Evolutionary conservation across 2,329 filamentous ascomycete genomes (phyloP), one percentile per base, ranked within the genome.

Genomic region (Coniochaeta sp.): DNA sequence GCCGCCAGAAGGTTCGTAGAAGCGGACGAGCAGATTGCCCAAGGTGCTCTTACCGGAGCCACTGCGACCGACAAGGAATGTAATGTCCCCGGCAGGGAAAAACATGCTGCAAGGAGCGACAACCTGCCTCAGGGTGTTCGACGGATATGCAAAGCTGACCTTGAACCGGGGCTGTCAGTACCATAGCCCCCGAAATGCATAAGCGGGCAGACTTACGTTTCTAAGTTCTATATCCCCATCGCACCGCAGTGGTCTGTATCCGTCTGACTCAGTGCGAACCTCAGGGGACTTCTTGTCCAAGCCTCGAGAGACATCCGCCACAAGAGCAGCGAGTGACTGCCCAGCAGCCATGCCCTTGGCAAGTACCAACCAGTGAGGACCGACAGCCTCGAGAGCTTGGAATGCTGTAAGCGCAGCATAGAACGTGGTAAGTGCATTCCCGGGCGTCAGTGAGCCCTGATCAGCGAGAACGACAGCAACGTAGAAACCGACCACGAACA

Each of bases 41-140:
- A 98, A 69, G 0, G 93, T 98, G 66, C 91, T 96, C 72, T 98
- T 98, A 0, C 93, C 93, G 1, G 91, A 96, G 0, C 95, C 95
- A 68, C 91, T 96, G 67, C 82, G 83, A 0, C 93, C 95, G 57
- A 97, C 84, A 2, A 98, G 79, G 68, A 95, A 97, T 0, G 87
- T 91, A 3, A 88, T 85, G 62, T 89, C 79, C 0, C 89, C 88
- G 0, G 88, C 80, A 0, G 86, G 83, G 60, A 98, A 93, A 64
- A 80, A 82, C 62, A 97, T 81, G 0, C 80, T 86, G 0, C 84
- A 82, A 7, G 81, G 74, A 1, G 81, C 73, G 10, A 97, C 77
- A 1, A 88, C 86, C 0, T 73, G 70, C 19, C 82, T 80, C 1
- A 81, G 74, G 0, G 83, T 83, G 55, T 89, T 88, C 0, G 86